phyloP scores from a whole-genome alignment of 352 stramenopile genomes.

The Globisporangium recalcitrans region DNA sequence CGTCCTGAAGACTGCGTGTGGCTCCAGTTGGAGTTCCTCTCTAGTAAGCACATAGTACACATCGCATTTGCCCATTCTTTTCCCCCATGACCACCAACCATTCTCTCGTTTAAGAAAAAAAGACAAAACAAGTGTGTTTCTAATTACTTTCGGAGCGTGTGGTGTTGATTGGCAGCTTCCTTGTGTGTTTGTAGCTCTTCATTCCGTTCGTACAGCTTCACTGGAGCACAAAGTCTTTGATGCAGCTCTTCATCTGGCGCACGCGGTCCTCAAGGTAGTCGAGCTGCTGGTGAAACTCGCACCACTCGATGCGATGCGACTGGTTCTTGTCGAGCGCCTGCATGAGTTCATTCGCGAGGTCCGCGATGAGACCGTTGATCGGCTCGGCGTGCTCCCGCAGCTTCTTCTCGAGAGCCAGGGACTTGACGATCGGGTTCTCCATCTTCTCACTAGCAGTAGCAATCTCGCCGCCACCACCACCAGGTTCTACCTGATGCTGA shows the following conservation, averaged over 20 bases:
- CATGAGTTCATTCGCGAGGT: conserved; percentile 57
- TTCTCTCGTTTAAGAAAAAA: not conserved
- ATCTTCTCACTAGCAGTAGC: not conserved
- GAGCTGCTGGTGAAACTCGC: conserved; percentile 68
- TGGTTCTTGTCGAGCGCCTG: conserved; percentile 49
- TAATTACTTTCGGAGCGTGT: not conserved
- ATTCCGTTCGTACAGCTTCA: not conserved
- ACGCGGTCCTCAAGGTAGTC: conserved; percentile 61
- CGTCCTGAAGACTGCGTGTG: not conserved
- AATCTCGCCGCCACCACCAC: not conserved
- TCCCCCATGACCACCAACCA: too few species aligned
- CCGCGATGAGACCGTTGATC: conserved; percentile 35
- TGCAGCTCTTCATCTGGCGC: conserved; percentile 46
- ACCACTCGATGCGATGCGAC: conserved; percentile 62
- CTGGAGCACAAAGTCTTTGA: conserved; percentile 30
- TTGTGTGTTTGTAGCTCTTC: not conserved
- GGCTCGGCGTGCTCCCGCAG: conserved; percentile 4
- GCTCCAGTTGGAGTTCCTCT: not conserved
- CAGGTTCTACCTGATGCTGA: conserved; percentile 24
- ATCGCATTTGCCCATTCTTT: not conserved
- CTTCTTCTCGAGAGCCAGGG: conserved; percentile 12
- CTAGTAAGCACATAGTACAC: not conserved
- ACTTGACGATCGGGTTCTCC: not conserved
- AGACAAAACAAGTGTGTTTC: not conserved
- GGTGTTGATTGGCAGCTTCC: too few species aligned